A percentile compares a stretch with the other conserved stretches of the same genome.
These are phyloP conservation scores for Lodderomyces orthopsilosis DNA, from an alignment of 1,139 yeast genomes.

Conservation along the genomic window DNA sequence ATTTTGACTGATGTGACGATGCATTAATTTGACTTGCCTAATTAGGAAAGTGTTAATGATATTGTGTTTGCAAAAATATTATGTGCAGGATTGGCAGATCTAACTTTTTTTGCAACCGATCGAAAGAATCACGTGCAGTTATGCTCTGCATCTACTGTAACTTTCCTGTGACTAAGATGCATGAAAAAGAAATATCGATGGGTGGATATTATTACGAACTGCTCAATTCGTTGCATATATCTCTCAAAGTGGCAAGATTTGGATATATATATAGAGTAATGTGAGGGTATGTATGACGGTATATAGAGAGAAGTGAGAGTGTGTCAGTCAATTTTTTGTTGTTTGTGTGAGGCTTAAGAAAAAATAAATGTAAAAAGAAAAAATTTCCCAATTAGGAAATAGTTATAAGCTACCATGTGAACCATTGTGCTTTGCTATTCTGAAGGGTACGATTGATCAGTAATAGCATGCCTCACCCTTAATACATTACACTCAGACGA, in stretches of 20 bases:
- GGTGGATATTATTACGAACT: too few species aligned
- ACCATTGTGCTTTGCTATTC: too few species aligned
- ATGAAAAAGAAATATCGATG: not conserved
- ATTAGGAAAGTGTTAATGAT: conserved; percentile 11
- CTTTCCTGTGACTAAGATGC: not conserved
- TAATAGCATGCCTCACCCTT: too few species aligned
- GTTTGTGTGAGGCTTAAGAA: not conserved
- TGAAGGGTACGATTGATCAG: too few species aligned
- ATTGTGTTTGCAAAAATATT: not conserved
- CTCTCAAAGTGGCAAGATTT: not conserved
- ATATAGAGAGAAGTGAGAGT: too few species aligned
- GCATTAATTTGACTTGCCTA: conserved; percentile 12
- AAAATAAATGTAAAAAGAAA: not conserved
- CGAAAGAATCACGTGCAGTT: not conserved
- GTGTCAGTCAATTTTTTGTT: not conserved
- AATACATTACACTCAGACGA: too few species aligned
- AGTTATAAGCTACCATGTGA: not conserved
- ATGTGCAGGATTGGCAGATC: not conserved
- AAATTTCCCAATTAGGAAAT: not conserved
- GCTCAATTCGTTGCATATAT: too few species aligned
- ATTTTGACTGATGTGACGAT: not conserved
- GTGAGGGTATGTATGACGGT: too few species aligned
- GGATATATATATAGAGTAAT: not conserved
- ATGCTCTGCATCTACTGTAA: too few species aligned
- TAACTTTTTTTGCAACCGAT: not conserved